These are phyloP conservation scores for Eucalyptus polybractea DNA, from an alignment of 345 rosid genomes.

Conservation along the genomic window DNA sequence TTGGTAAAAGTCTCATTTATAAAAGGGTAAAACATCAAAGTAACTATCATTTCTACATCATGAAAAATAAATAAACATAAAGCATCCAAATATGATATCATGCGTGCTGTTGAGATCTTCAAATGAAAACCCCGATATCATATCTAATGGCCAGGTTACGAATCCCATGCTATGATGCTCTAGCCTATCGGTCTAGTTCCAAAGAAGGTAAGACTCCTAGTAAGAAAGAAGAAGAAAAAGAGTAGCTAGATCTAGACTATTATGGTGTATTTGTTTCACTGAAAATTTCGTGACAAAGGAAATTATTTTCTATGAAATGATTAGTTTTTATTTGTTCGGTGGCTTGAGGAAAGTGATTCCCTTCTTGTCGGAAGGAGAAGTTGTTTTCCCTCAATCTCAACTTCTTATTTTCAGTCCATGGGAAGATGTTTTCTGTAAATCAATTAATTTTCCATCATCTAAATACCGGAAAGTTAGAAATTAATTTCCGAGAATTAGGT, in stretches of 20 bases:
- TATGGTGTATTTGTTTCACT: neutral
- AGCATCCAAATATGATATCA: neutral
- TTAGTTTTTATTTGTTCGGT: neutral
- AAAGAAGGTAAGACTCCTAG: neutral
- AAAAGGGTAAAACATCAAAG: neutral
- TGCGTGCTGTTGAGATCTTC: neutral
- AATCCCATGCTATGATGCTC: neutral
- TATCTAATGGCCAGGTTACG: neutral
- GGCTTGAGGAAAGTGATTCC: neutral
- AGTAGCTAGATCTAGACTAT: neutral
- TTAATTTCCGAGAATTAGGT: neutral
- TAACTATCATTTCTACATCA: neutral
- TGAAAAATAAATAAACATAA: neutral
- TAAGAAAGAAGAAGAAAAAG: neutral
- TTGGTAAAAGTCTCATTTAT: neutral
- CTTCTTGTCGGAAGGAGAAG: neutral
- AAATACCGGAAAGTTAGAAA: neutral
- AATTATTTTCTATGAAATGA: neutral
- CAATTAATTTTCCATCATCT: neutral
- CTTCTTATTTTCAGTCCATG: neutral
- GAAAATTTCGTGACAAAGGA: neutral
- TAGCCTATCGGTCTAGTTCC: neutral
- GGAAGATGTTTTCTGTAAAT: accelerated
- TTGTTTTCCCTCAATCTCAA: neutral
- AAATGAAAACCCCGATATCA: neutral